Evolutionary conservation across 495 filamentous ascomycete species (phyloP), one percentile per base, ranked within the genome.

Genomic region (Amniculicola lignicola): DNA sequence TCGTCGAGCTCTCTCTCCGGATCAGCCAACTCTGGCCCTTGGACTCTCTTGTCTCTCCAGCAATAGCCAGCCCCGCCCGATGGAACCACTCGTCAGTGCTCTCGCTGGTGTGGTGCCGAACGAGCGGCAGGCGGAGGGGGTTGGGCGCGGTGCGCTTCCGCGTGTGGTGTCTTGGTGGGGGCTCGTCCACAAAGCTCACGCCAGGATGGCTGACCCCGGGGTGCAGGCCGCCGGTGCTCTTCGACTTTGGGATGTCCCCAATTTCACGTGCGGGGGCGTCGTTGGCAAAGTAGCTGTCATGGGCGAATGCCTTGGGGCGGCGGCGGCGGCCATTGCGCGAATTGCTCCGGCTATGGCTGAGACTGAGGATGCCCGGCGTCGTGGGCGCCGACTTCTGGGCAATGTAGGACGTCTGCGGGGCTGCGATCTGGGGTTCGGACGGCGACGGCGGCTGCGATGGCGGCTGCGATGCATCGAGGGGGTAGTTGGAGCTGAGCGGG

Each of bases 11-110:
- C 23, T 61, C 63, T 16, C 68, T 53, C 44, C 63, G 51, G n/a
- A 69, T 64, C 0, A 71, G 61, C 70, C 70, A 74, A 14, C 63
- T 59, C 61, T 72, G 70, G 10, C 71, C 71, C 46, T 74, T 74
- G 16, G 57, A 55, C 48, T 72, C 70, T 36, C 69, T 55, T 33
- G 67, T 58, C 33, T 67, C 54, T 24, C 56, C 54, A 14, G 68
- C 64, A 18, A 70, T 70, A 1, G 61, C 62, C 10, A 69, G 63
- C 14, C 70, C 63, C 0, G 70, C 68, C 19, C 70, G 65, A 16
- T 65, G 59, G 18, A 74, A 49, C 71, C 71, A 74, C 42, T 69
- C 66, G 39, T 69, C 68, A n/a, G 59, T 51, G 14, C 36, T 6
- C 14, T 58, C 50, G 21, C 18, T 52, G 38, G 49, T 64, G 42